Conservation (phyloP, 2,329 filamentous ascomycete species). For the Clonostachys rosea region DNA sequence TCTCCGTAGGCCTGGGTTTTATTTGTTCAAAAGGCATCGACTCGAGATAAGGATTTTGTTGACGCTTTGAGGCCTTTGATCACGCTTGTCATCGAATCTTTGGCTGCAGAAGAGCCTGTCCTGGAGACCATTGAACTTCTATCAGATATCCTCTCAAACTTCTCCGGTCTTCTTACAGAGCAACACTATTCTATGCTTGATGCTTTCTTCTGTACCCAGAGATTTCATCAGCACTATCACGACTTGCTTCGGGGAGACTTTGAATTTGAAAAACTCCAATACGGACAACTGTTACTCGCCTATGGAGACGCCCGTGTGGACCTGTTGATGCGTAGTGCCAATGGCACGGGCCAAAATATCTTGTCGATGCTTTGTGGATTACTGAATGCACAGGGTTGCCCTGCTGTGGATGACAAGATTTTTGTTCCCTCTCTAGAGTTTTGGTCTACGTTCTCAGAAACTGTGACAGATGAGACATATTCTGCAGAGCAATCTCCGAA, state of each 20-base stretch:
- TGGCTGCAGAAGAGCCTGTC: constrained; percentile 55
- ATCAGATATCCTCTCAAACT: constrained; percentile 60
- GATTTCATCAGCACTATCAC: constrained; percentile 52
- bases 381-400: constrained; percentile 59
- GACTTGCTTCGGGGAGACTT: constrained; percentile 54
- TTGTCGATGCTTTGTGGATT: constrained; percentile 59
- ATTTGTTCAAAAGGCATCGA: constrained; percentile 63
- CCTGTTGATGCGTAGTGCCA: constrained; percentile 48
- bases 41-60: constrained; percentile 51
- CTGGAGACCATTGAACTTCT: constrained; percentile 59
- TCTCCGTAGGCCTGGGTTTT: constrained; percentile 61
- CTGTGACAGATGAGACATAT: constrained; percentile 53
- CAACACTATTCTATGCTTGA: constrained; percentile 54
- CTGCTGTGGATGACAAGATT: constrained; percentile 68
- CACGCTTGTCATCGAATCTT: constrained; percentile 52
- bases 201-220: constrained; percentile 54
- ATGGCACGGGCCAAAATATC: constrained; percentile 46
- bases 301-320: constrained; percentile 64
- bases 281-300: constrained; percentile 62
- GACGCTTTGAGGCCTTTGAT: constrained; percentile 56
- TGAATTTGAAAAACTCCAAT: constrained; percentile 60
- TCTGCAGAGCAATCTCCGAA: constrained; percentile 39
- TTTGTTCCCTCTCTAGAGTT: constrained; percentile 75
- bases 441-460: constrained; percentile 74
- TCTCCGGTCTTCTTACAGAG: constrained; percentile 55